Evolutionary conservation across 2,329 filamentous ascomycete genomes (phyloP).

Genomic region (Bipolaris sorokiniana): DNA sequence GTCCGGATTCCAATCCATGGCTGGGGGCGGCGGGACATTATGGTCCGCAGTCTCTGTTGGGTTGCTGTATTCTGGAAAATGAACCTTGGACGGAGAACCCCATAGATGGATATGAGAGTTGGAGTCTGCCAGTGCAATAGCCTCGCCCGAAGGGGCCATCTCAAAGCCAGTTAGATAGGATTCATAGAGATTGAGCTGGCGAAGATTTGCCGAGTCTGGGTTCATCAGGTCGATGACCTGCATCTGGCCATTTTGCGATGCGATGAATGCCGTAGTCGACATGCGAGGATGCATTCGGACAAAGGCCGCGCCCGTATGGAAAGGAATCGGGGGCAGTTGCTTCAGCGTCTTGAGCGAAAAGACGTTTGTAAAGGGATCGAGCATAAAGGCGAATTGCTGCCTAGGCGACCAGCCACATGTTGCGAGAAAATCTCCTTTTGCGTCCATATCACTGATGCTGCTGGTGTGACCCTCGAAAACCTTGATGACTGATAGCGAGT

Average conservation of each 20-base stretch:
- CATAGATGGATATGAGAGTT: constrained; percentile 83
- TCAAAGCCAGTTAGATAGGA: constrained; percentile 80
- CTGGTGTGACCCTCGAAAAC: constrained; percentile 90
- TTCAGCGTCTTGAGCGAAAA: constrained; percentile 92
- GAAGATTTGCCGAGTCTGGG: constrained; percentile 82
- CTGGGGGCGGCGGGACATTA: constrained; percentile 62
- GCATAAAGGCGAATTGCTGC: constrained; percentile 78
- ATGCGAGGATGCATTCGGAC: constrained; percentile 96
- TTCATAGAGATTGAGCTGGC: constrained; percentile 77
- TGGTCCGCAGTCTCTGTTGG: constrained; percentile 75
- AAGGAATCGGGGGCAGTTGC: constrained; percentile 88
- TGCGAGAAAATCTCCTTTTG: constrained; percentile 90
- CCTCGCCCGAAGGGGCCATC: constrained; percentile 86
- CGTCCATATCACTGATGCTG: constrained; percentile 95
- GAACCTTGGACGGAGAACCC: constrained; percentile 84
- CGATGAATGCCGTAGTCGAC: constrained; percentile 91
- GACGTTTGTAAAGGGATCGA: constrained; percentile 92
- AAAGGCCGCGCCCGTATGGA: constrained; percentile 88
- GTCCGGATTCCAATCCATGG: constrained; percentile 74
- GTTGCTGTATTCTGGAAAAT: constrained; percentile 81
- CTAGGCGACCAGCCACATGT: constrained; percentile 92
- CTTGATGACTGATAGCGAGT: constrained; percentile 78
- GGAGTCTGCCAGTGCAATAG: constrained; percentile 78
- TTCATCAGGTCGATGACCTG: constrained; percentile 97
- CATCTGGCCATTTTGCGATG: constrained; percentile 89